Evolutionary conservation across 345 rosid genomes (phyloP).

Genomic region (Gossypium herbaceum): DNA sequence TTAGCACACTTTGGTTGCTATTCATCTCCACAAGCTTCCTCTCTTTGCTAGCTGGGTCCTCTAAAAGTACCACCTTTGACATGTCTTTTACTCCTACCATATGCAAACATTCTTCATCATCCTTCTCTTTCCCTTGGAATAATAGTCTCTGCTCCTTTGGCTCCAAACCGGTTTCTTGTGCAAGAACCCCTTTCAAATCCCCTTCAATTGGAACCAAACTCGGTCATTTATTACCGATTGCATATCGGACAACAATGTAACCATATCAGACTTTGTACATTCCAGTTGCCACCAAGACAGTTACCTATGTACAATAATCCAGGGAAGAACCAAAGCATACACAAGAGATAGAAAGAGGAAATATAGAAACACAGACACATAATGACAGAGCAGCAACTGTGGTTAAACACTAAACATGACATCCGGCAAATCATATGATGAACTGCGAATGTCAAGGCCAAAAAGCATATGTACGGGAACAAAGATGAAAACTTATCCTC

Average conservation of each 20-base stretch:
- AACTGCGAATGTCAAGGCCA: not conserved
- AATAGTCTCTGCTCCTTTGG: conserved; percentile 47
- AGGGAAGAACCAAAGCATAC: not conserved
- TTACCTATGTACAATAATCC: not conserved
- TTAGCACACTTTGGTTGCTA: conserved; percentile 25
- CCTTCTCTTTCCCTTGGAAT: conserved; percentile 51
- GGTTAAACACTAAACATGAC: not conserved
- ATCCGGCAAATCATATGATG: not conserved
- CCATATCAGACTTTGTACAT: not conserved
- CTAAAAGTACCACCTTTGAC: conserved; percentile 45
- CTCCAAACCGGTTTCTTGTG: conserved; percentile 40
- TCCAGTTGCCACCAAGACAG: not conserved
- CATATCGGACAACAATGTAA: not conserved
- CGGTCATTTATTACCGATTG: conserved; percentile 16
- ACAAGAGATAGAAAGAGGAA: not conserved
- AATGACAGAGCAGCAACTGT: not conserved
- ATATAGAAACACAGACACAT: not conserved
- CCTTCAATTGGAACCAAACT: conserved; percentile 29
- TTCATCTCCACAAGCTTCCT: conserved; percentile 43
- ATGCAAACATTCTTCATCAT: conserved; percentile 40
- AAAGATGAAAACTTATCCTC: not conserved
- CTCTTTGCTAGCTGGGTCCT: conserved; percentile 57
- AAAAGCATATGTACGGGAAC: not conserved
- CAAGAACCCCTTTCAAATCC: conserved; percentile 42
- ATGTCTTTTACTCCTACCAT: conserved; percentile 49